Evolutionary conservation across 441 rosid genomes (phyloP).

Genomic region (Euphorbia schlechtendalii): DNA sequence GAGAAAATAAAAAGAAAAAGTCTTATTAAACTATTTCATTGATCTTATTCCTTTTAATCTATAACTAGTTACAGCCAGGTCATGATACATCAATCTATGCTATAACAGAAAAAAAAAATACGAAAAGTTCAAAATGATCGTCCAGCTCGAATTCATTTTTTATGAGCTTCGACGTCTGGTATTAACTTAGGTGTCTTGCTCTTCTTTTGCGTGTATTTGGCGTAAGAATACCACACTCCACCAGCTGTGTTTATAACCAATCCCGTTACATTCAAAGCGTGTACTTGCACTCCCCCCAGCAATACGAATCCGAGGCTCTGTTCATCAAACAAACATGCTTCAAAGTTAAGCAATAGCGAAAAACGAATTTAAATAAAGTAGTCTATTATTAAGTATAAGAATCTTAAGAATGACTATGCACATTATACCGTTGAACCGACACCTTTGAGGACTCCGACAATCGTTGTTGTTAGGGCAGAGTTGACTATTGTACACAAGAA

Average conservation of each 20-base stretch:
- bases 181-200: conserved; percentile 42
- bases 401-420: conserved; percentile 7
- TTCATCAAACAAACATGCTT: conserved; percentile 1
- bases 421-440: conserved; percentile 95
- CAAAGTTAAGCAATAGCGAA: background rate
- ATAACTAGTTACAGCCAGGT: background rate
- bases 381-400: background rate
- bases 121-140: background rate
- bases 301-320: conserved; percentile 86
- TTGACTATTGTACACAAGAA: conserved; percentile 94
- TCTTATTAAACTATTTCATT: background rate
- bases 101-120: background rate
- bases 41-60: background rate
- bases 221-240: conserved; percentile 87
- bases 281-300: conserved; percentile 90
- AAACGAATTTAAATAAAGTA: background rate
- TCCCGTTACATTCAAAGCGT: conserved; percentile 76
- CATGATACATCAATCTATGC: conserved; percentile 1
- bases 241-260: conserved; percentile 83
- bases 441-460: conserved; percentile 96
- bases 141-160: conserved; percentile 27
- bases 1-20: no score
- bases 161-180: conserved; percentile 60
- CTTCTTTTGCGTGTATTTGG: conserved; percentile 73
- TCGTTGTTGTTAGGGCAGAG: conserved; percentile 95